Conservation (phyloP, 768 basidiomycete genomes). For the Lactifluus echinatus region DNA sequence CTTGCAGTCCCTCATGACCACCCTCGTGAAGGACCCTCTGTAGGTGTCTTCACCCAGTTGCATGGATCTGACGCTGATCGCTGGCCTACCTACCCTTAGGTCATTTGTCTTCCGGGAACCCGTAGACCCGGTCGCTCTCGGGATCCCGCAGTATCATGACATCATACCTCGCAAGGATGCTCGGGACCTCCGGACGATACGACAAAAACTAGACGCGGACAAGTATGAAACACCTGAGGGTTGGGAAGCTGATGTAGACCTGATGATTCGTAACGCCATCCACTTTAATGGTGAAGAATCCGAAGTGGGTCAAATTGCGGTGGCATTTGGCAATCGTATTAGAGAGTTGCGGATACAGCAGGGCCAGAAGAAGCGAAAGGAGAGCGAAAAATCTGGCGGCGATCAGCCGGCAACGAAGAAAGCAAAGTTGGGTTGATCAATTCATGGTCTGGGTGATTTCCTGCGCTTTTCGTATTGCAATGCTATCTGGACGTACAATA, state of each 20-base stretch:
- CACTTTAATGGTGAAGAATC: conserved; percentile 80
- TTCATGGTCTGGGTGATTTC: neutral
- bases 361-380: conserved; percentile 63
- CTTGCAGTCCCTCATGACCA: conserved; percentile 59
- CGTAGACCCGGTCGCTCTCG: conserved; percentile 78
- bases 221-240: conserved; percentile 72
- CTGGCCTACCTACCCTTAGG: conserved; percentile 30
- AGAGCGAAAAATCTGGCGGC: conserved; percentile 52
- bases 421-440: conserved; percentile 44
- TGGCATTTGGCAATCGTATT: conserved; percentile 41
- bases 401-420: conserved; percentile 56
- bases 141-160: conserved; percentile 83
- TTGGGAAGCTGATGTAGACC: conserved; percentile 75
- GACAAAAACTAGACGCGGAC: conserved; percentile 70
- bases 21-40: conserved; percentile 60
- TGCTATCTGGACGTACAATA: neutral
- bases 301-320: conserved; percentile 61
- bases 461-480: neutral
- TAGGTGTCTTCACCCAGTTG: conserved; percentile 31
- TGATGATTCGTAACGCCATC: conserved; percentile 86
- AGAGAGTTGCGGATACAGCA: conserved; percentile 43
- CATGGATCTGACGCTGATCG: neutral
- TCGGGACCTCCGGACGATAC: conserved; percentile 78
- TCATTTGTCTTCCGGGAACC: conserved; percentile 75
- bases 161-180: conserved; percentile 80